These are phyloP conservation scores for Eremothecium coryli DNA, from an alignment of 1,139 yeast genomes.

Conservation along the genomic window DNA sequence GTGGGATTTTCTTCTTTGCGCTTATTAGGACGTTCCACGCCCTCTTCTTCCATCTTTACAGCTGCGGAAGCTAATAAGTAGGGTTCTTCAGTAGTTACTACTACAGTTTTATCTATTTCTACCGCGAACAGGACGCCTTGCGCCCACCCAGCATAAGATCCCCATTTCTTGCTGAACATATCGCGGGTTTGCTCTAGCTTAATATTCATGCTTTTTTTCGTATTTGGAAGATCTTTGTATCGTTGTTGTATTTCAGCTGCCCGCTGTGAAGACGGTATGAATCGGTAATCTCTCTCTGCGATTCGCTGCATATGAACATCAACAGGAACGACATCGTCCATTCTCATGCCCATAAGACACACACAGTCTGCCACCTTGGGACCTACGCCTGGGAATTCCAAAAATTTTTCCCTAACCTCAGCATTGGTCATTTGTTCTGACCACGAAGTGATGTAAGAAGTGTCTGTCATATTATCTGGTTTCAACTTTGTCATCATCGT, in stretches of 20 bases:
- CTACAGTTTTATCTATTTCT: slow-evolving; percentile 55
- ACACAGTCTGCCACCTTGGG: slow-evolving; percentile 98
- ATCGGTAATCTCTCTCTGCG: slow-evolving; percentile 71
- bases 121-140: slow-evolving; percentile 86
- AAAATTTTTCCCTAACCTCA: slow-evolving; percentile 54
- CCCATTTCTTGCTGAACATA: slow-evolving; percentile 67
- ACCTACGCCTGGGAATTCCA: slow-evolving; percentile 80
- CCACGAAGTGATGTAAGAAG: slow-evolving; percentile 17
- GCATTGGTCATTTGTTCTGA: slow-evolving; percentile 19
- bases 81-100: slow-evolving; percentile 9
- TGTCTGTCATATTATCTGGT: slow-evolving; percentile 22
- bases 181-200: slow-evolving; percentile 42
- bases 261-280: slow-evolving; percentile 37
- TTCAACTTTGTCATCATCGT: slow-evolving; percentile 33
- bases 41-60: slow-evolving; percentile 2
- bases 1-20: slow-evolving; percentile 4
- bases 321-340: slow-evolving; percentile 84
- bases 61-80: slow-evolving; percentile 15
- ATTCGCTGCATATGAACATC: slow-evolving; percentile 96
- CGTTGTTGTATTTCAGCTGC: slow-evolving; percentile 26
- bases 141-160: slow-evolving; percentile 96
- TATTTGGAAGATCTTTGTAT: slow-evolving; percentile 26
- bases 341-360: slow-evolving; percentile 82
- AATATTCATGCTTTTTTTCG: slow-evolving; percentile 46
- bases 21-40: no score